Evolutionary conservation across 192 early-diverging fungal species (phyloP), one percentile per base, ranked within the genome.

Genomic region (Entomortierella beljakovae): DNA sequence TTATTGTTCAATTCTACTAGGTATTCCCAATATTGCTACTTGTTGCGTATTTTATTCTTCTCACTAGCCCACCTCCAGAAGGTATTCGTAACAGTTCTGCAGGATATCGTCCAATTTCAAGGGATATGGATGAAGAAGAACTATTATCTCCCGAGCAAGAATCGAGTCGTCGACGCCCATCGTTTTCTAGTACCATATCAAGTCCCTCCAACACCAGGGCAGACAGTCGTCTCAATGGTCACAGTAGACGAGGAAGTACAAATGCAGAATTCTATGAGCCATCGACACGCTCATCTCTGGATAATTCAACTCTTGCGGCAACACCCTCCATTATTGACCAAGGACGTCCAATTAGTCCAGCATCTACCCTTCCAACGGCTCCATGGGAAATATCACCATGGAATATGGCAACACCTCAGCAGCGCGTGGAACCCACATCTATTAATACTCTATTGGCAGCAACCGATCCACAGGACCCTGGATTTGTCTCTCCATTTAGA

Each of bases 1-100:
- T 13, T 38, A n/a, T 18, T 9, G 9, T 29, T n/a, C 29, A 2
- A 48, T 29, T 6, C 18, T 26, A 23, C n/a, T 62, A 79, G 75
- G 6, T 79, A 11, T 68, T 82, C 33, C 81, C 81, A 20, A 50
- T 55, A 8, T 15, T 64, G 31, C 72, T 82, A 75, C 33, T 72
- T n/a, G 15, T 80, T 11, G 68, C 71, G 15, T 82, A 82, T 52
- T 82, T 82, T 64, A 15, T 82, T 6, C 18, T 80, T 25, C 69
- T 82, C 1, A 64, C 64, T 28, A 69, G 42, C 22, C 69, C 75
- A 10, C 13, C 68, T 0, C 13, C 46, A 28, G 28, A 7, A 11
- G 54, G 48, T 22, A 23, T 53, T n/a, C 57, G 25, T 7, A 52
- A 63, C 7, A 26, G 31, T 20, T 25, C 53, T 23, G 61, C 56